Base-by-base conservation (phyloP, 2,329 filamentous ascomycete genomes). In the Aspergillus melleus region DNA sequence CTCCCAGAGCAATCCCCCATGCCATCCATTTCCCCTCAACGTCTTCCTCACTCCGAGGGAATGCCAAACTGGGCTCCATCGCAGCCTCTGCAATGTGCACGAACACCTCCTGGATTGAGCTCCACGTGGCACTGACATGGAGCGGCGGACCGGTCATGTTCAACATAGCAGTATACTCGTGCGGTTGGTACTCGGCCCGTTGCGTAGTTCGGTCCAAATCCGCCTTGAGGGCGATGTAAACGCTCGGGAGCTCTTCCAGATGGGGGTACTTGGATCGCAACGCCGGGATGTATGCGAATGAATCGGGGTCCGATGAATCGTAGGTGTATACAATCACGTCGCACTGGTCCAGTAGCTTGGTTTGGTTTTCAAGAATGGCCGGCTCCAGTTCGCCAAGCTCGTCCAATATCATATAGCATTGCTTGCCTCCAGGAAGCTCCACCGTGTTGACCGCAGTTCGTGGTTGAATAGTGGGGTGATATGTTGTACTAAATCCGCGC, bases 151-250 rank as follows among this genome's bases (percentile, higher is more conserved):
- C 88, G 57, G 90, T 88, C 90, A 98, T 96, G 73, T 91, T 93
- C 67, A 96, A 80, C 42, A 85, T 84, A 54, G 89, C 87, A 0
- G 93, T 96, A 77, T 97, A 97, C 64, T 92, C 89, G 72, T 99
- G 95, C 1, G 95, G 95, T 75, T 97, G 94, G 64, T 89, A 80
- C 74, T 96, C 92, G 61, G 90, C 90, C 60, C 95, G 86, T 77
- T 99, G 95, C n/a, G 92, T 97, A 3, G 94, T 96, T 76, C 96
- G 96, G 76, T 99, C 95, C 66, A 90, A 87, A 76, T 99, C 95
- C 2, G 95, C 95, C 77, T 99, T 99, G 60, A 98, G 82, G 0
- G 94, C 95, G 1, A 92, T 91, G 73, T 96, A 99, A 8, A 99
- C 89, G 9, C 91, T 89, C 0, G 95, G 95, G 29, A 99, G 80